Evolutionary conservation across 495 filamentous ascomycete species (phyloP).

Genomic region (Aspergillus incahuasiensis): DNA sequence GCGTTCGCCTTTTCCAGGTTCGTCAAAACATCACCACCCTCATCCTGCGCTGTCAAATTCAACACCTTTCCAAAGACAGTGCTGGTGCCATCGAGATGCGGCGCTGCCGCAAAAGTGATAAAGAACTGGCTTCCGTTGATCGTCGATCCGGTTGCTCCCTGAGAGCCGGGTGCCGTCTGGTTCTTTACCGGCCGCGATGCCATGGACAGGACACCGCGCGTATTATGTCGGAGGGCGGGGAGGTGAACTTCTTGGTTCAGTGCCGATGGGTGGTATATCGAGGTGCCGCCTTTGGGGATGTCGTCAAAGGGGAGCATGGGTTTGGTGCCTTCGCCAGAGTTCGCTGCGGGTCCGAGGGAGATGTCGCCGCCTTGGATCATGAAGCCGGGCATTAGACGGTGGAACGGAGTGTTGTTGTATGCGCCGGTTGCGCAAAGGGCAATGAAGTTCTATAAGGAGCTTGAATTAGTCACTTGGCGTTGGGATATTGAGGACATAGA

Average conservation of each 20-base stretch:
- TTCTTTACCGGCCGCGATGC: constrained; percentile 75
- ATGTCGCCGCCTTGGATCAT: constrained; percentile 90
- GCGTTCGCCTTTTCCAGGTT: constrained; percentile 71
- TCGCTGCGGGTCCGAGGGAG: constrained; percentile 51
- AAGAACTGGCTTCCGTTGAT: constrained; percentile 98
- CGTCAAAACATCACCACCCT: constrained; percentile 43
- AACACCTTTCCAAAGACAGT: constrained; percentile 87
- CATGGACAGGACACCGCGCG: constrained; percentile 84
- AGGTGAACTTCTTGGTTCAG: constrained; percentile 89
- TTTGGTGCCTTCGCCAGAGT: constrained; percentile 31
- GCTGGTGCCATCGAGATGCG: constrained; percentile 91
- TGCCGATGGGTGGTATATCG: constrained; percentile 69
- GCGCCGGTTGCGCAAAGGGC: constrained; percentile 86
- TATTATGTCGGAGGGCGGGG: constrained; percentile 77
- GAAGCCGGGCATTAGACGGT: constrained; percentile 84
- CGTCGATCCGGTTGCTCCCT: constrained; percentile 49
- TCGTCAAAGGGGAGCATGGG: constrained; percentile 41
- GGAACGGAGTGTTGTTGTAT: constrained; percentile 86
- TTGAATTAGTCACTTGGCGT: neutral
- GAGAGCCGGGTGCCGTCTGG: constrained; percentile 37
- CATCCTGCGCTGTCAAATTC: constrained; percentile 41
- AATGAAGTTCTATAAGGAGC: constrained; percentile 73
- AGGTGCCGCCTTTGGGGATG: constrained; percentile 72
- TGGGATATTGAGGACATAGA: neutral
- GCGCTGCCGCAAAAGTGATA: constrained; percentile 75